Conservation (phyloP, 2,329 filamentous ascomycete genomes). For the Sporothrix mexicana region DNA sequence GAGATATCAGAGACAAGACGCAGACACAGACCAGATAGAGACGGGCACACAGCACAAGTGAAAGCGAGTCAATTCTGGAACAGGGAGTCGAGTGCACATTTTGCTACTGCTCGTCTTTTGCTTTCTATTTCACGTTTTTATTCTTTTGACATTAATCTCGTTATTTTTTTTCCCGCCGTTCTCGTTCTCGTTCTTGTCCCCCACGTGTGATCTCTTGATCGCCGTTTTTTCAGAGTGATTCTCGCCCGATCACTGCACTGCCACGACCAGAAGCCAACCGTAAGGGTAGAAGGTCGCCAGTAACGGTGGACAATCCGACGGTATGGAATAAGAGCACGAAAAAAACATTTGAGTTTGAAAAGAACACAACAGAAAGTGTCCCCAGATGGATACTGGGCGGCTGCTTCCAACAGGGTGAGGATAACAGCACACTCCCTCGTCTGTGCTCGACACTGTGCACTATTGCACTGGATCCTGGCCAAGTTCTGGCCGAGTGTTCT, state of each 20-base stretch:
- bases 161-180: neutral
- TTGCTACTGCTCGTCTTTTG: too few species aligned
- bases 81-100: neutral
- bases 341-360: neutral
- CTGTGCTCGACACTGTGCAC: neutral
- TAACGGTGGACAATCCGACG: neutral
- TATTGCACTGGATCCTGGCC: neutral
- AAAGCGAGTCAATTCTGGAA: neutral
- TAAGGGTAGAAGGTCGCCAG: too few species aligned
- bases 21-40: neutral
- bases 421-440: neutral
- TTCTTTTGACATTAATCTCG: neutral
- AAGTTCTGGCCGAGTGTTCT: neutral
- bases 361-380: too few species aligned
- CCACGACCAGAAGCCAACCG: neutral
- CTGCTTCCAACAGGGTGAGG: neutral
- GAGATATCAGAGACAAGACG: neutral
- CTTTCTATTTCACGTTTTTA: neutral
- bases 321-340: neutral
- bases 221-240: neutral
- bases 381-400: neutral
- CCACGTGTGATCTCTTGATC: constrained; percentile 15
- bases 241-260: constrained; percentile 14
- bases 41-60: neutral
- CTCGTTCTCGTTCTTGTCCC: neutral